Conservation (phyloP, 352 stramenopile species). For the Phytophthora colocasiae region DNA sequence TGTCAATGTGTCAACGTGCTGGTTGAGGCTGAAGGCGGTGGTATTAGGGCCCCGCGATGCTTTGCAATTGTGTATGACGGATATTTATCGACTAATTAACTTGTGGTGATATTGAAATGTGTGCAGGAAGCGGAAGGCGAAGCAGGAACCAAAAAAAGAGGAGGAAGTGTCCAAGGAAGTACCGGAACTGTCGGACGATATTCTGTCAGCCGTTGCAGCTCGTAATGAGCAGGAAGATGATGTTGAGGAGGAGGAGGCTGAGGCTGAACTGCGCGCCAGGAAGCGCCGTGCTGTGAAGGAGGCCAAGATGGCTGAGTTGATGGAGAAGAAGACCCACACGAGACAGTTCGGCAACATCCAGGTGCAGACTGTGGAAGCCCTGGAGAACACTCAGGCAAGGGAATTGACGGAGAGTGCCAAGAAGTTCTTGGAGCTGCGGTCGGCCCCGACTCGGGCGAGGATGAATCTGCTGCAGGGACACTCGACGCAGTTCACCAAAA, state of each 20-base stretch:
- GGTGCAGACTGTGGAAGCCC: slow-evolving; percentile 68
- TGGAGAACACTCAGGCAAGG: slow-evolving; percentile 53
- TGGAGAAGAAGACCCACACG: slow-evolving; percentile 69
- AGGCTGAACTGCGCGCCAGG: slow-evolving; percentile 29
- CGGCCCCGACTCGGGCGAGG: slow-evolving; percentile 57
- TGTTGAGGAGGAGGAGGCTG: slow-evolving; percentile 49
- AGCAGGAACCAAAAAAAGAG: slow-evolving; percentile 19
- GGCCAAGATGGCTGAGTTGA: slow-evolving; percentile 31
- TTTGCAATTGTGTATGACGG: slow-evolving; percentile 10
- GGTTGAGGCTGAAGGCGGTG: background rate
- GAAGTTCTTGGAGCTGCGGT: slow-evolving; percentile 59
- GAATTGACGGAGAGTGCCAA: slow-evolving; percentile 52
- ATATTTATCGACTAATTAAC: background rate
- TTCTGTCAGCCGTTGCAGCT: slow-evolving; percentile 71
- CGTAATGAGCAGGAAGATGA: slow-evolving; percentile 68
- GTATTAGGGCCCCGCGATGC: background rate
- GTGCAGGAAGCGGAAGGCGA: slow-evolving; percentile 63
- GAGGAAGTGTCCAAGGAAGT: slow-evolving; percentile 21
- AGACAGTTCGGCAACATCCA: slow-evolving; percentile 79
- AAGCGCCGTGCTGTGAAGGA: slow-evolving; percentile 33
- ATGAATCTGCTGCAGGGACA: slow-evolving; percentile 81
- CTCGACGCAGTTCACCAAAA: slow-evolving; percentile 73
- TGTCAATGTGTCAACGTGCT: background rate
- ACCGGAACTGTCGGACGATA: slow-evolving; percentile 63
- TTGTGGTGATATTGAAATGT: slow-evolving; percentile 12